Evolutionary conservation across 2,329 filamentous ascomycete species (phyloP), one percentile per base, ranked within the genome.

Genomic region (Stagonosporopsis rhizophila): DNA sequence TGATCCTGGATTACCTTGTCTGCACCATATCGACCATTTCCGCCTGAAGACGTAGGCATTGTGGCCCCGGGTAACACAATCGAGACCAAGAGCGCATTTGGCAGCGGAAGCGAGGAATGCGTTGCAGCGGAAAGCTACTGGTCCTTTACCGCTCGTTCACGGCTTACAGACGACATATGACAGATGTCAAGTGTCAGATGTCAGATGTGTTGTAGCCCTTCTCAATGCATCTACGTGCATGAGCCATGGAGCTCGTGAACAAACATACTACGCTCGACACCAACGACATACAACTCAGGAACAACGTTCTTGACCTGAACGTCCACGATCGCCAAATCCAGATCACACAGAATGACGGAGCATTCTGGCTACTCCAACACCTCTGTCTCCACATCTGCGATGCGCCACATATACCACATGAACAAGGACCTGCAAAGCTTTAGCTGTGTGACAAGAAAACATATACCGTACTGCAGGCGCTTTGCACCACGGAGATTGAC

Each of bases 361-460:
- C 5, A 17, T 25, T 55, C 42, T 17, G 25, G 38, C 45, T 57
- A 65, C 47, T 73, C 65, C 65, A 86, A 69, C 39, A 83, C 82
- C 23, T 78, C 78, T 20, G 93, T 78, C 75, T 96, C 89, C 4
- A 92, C 91, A 71, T 92, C 87, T 72, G 89, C 89, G 11, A 94
- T 87, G 56, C 89, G 82, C 93, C 94, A 97, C 90, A 96, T 96
- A 74, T 96, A 96, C 93, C 93, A 97, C 93, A 97, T 97, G 70
- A 96, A 96, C 39, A 97, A 74, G 67, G 89, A 95, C 71, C 93
- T 88, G 48, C 25, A 25, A 20, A 32, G 6, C n/a, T 8, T 49
- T 44, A 60, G 55, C 30, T 38, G 44, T 52, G 55, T 54, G 34
- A 51, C 35, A 32, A 12, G 20, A 14, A 11, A 46, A 37, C 12